Base-by-base conservation (phyloP, 148 eudicot species). In the Dysphania ambrosioides region DNA sequence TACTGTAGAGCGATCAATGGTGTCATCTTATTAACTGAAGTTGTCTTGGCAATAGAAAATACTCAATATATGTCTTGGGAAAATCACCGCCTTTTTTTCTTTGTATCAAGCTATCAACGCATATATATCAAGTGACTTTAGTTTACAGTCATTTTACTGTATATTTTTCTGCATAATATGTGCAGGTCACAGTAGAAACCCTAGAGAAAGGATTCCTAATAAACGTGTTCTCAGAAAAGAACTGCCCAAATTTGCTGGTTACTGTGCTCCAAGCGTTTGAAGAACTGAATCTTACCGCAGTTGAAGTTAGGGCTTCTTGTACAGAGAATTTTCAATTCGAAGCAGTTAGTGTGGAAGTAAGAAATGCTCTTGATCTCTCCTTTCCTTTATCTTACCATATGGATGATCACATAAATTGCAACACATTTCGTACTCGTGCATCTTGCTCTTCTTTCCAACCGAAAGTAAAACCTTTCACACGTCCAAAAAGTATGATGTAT, bases 261-360 rank as follows among this genome's bases (percentile, higher is more conserved):
- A 79, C 75, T 2, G 67, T 88, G 53, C 73, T 92, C 8, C 89
- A 85, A 87, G 88, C 87, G 66, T 90, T 92, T 83, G 97, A 92
- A 74, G 96, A 81, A 21, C 86, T 92, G 24, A 87, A 87, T 53
- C 96, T 92, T 61, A 81, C 72, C 72, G 87, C 90, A 11, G 74
- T 85, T 76, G 89, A 92, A 85, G 96, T 93, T 77, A 87, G 84
- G 84, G 89, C 86, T 80, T 88, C 97, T 61, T 92, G 97, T 76
- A 70, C 79, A 8, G 86, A 87, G 36, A 87, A 56, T 72, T 90
- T 92, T 72, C 87, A 77, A 56, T 75, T 90, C 66, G 87, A 90
- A 80, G 97, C 96, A 4, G 49, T 90, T 36, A 93, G 93, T 66
- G 87, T 81, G 34, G 86, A 85, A 51, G 92, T 89, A 88, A 81